phyloP scores from a whole-genome alignment of 257 asterid species.

The Cordia subcordata region DNA sequence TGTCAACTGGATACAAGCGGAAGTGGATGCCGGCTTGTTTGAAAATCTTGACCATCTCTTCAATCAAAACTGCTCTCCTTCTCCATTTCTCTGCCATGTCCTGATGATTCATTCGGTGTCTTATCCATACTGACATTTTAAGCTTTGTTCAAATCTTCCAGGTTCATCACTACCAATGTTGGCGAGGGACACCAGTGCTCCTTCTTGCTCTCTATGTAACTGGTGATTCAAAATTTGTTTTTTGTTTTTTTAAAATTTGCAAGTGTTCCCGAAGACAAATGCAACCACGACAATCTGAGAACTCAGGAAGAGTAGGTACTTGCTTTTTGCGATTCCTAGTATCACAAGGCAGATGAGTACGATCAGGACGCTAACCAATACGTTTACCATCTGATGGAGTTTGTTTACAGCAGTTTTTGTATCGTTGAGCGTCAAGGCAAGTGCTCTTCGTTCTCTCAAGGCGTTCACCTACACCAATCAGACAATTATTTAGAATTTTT shows the following conservation, averaged over 20 bases:
- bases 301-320: slow-evolving; percentile 62
- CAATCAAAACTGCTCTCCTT: slow-evolving; percentile 61
- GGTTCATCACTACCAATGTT: slow-evolving; percentile 47
- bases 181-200: slow-evolving; percentile 86
- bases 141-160: slow-evolving; percentile 40
- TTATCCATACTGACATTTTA: slow-evolving; percentile 67
- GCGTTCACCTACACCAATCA: slow-evolving; percentile 53
- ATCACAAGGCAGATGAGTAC: slow-evolving; percentile 53
- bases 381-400: slow-evolving; percentile 75
- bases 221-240: no score
- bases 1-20: slow-evolving; percentile 62
- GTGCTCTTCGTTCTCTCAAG: slow-evolving; percentile 82
- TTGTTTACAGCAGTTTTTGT: slow-evolving; percentile 86
- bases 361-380: slow-evolving; percentile 50
- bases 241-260: slow-evolving; percentile 33
- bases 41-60: slow-evolving; percentile 64
- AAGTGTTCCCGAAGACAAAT: slow-evolving; percentile 78
- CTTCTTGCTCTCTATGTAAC: slow-evolving; percentile 59
- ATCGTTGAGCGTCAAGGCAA: slow-evolving; percentile 78
- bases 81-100: slow-evolving; percentile 66
- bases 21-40: slow-evolving; percentile 76
- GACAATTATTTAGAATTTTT: neutral
- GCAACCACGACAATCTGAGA: slow-evolving; percentile 91
- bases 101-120: slow-evolving; percentile 85
- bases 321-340: slow-evolving; percentile 63